Evolutionary conservation across 345 rosid genomes (phyloP).

Genomic region (Eucalyptus regnans): DNA sequence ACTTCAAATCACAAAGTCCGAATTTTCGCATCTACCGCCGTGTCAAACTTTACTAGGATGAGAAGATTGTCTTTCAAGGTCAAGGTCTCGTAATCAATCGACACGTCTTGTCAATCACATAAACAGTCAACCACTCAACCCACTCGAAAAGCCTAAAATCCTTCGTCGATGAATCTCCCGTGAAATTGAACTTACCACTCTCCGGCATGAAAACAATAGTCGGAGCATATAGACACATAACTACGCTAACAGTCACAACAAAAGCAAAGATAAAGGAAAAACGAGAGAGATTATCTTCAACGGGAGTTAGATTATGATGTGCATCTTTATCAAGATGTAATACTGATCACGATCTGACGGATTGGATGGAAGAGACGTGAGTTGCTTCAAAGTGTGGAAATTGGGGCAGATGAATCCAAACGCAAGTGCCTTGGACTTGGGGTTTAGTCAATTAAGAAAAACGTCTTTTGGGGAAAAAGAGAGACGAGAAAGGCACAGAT

Average conservation of each 20-base stretch:
- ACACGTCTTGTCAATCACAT: not conserved
- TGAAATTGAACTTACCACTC: not conserved
- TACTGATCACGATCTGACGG: not conserved
- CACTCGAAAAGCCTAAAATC: not conserved
- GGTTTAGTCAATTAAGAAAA: not conserved
- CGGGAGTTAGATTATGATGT: not conserved
- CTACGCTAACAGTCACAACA: not conserved
- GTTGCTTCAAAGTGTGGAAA: not conserved
- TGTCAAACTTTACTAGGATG: not conserved
- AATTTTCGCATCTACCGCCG: not conserved
- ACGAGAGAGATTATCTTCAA: not conserved
- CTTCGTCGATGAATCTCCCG: not conserved
- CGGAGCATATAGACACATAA: not conserved
- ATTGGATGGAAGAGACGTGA: not conserved
- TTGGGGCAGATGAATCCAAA: not conserved
- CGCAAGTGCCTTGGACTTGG: not conserved
- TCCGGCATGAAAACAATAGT: not conserved
- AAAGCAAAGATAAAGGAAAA: not conserved
- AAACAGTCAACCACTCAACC: not conserved
- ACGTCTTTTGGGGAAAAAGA: not conserved
- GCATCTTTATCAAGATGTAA: not conserved
- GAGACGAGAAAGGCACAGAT: not conserved
- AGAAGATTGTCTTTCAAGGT: not conserved
- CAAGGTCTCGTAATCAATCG: not conserved
- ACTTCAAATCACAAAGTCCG: not conserved